Base-by-base conservation (phyloP, 2,329 filamentous ascomycete genomes). In the Cladosporium halotolerans region DNA sequence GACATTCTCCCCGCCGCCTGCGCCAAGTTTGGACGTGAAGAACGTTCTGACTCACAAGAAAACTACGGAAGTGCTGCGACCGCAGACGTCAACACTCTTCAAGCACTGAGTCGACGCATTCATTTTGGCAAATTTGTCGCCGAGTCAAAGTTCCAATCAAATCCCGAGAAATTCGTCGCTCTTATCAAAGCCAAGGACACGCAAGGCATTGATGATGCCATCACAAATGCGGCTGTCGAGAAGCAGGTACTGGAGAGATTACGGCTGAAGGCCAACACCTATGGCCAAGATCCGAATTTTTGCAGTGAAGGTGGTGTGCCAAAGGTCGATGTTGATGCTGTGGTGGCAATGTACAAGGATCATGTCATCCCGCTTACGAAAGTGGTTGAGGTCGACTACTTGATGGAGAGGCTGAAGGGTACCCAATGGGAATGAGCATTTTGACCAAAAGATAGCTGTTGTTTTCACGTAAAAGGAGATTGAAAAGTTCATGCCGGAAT, bases 121-220 rank as follows among this genome's bases (percentile, higher is more conserved):
- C 93, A 99, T 72, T 99, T 96, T 74, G 93, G 93, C 62, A 99
- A 97, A 74, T 97, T 97, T 66, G 93, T 99, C 8, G 93, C 93
- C 41, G 93, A 99, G 78, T 85, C 86, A 55, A 99, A 99, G 75
- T 99, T 96, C 73, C 81, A 81, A 63, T 85, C 86, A 44, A 88
- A 97, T 62, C 80, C 83, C 31, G 88, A 91, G 63, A 80, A 76
- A 58, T 99, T 92, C 69, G 91, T 88, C 5, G 77, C 77, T 58
- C 72, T 97, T 71, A 97, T 99, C 73, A 83, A 85, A 70, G 85
- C 83, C 1, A 83, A 78, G 57, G 91, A 99, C 70, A 79, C 87
- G 5, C 76, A 84, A 52, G 92, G 86, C 2, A 92, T 99, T 61
- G 90, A 86, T 64, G 85, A 84, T 32, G 90, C 91, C 36, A 99